Base-by-base conservation (phyloP, 768 basidiomycete species). In the Tricholoma sp. region DNA sequence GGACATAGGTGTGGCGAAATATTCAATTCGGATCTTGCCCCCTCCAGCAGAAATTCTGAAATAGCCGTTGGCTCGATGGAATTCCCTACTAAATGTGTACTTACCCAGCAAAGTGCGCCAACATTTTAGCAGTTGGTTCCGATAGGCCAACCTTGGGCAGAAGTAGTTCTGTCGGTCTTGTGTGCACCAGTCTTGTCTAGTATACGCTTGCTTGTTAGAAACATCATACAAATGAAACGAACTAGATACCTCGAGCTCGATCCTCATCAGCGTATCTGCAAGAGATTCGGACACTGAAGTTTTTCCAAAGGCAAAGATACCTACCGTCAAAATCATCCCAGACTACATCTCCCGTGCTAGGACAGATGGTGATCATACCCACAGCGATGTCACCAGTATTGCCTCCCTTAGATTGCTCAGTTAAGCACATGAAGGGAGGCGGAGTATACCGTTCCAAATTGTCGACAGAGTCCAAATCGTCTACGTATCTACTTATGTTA, bases 321-420 rank as follows among this genome's bases (percentile, higher is more conserved):
- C 53, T 64, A 87, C 91, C 94, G 54, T 89, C 79, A 65, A 95
- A 96, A 55, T 91, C 84, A 65, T 99, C 96, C 84, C 92, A 98
- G 2, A 93, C 74, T 2, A 99, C 88, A 61, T 97, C 95, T 1
- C 96, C 96, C 0, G 94, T 97, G 49, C 85, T 85, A 0, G 94
- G 91, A 56, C 85, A 84, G 14, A 97, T 84, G 14, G 83, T 82
- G 32, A 98, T 78, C 71, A 98, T 76, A 7, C 86, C 86, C 39
- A 98, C 78, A 1, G 64, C 72, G 4, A 83, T 79, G 52, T 78
- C 69, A 18, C 62, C 67, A 16, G 68, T 56, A 35, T 63, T 66
- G 1, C 57, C 57, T 16, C 54, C 57, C 55, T 72, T 72, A 35
- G 56, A 50, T 62, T 94, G 88, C 47, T 89, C 85, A 18, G 98